Evolutionary conservation across 2,329 filamentous ascomycete genomes (phyloP).

Genomic region (Verticillium klebahnii): DNA sequence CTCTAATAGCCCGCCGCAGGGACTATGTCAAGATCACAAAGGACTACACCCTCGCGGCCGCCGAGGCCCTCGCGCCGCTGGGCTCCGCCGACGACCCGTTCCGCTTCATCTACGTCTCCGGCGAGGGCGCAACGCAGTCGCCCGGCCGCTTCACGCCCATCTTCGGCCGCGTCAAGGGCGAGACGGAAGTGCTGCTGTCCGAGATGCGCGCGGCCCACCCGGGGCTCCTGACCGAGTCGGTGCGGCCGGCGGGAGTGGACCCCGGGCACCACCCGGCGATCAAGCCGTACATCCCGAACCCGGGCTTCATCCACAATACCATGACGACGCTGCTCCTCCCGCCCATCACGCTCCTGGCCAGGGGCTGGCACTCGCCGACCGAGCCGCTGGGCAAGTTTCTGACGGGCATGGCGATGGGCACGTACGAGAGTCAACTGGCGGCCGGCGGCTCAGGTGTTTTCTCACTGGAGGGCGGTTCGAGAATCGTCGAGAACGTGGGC

Average conservation of each 20-base stretch:
- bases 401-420: constrained; percentile 40
- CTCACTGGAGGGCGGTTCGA: constrained; percentile 25
- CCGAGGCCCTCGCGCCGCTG: constrained; percentile 51
- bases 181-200: constrained; percentile 56
- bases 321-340: constrained; percentile 14
- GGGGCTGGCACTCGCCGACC: constrained; percentile 34
- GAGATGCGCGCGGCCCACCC: constrained; percentile 39
- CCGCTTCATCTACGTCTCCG: constrained; percentile 69
- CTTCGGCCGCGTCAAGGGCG: constrained; percentile 63
- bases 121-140: constrained; percentile 52
- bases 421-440: constrained; percentile 19
- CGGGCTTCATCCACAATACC: constrained; percentile 12
- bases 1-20: constrained; percentile 16
- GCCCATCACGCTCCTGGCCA: constrained; percentile 15
- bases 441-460: constrained; percentile 23
- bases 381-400: constrained; percentile 37
- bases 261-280: constrained; percentile 32
- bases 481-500: constrained; percentile 27
- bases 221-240: constrained; percentile 47
- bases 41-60: constrained; percentile 60
- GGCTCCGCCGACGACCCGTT: constrained; percentile 45
- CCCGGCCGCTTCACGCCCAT: constrained; percentile 51
- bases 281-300: constrained; percentile 33
- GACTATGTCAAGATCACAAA: constrained; percentile 66
- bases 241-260: constrained; percentile 60